These are phyloP conservation scores for Monotropa hypopitys DNA, from an alignment of 179 eudicot genomes.

Conservation along the genomic window DNA sequence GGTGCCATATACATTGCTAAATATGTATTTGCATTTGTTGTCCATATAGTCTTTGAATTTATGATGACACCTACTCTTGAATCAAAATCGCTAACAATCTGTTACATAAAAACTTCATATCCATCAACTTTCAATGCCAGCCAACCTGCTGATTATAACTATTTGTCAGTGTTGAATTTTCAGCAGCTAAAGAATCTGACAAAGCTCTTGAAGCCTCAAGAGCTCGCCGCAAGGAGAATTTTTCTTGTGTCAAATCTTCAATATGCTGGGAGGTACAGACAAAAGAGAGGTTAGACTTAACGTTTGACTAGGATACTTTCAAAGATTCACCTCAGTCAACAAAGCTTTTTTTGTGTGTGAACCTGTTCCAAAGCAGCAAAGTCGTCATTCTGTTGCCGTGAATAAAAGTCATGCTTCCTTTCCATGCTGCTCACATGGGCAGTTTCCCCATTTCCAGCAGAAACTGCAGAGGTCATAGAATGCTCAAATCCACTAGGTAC, in stretches of 20 bases:
- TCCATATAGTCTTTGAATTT: not conserved
- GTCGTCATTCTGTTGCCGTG: slow-evolving; percentile 64
- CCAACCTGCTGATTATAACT: slow-evolving; percentile 91
- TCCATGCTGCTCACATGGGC: slow-evolving; percentile 25
- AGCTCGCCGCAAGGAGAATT: slow-evolving; percentile 88
- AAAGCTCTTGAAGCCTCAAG: slow-evolving; percentile 75
- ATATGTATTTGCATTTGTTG: not conserved
- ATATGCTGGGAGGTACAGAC: slow-evolving; percentile 54
- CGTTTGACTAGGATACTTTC: not conserved
- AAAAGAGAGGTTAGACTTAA: not conserved
- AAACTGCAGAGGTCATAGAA: slow-evolving; percentile 11
- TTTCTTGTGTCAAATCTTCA: slow-evolving; percentile 95
- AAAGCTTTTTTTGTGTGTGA: not conserved
- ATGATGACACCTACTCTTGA: not conserved
- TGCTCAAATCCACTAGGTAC: slow-evolving; percentile 8
- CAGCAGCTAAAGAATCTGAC: slow-evolving; percentile 83
- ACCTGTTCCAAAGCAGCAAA: slow-evolving; percentile 99
- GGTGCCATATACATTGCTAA: not conserved
- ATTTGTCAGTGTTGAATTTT: slow-evolving; percentile 84
- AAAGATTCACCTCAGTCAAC: not conserved
- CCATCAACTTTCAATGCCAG: not conserved
- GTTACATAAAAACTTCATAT: not conserved
- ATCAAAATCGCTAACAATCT: not conserved
- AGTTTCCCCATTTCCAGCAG: slow-evolving; percentile 19
- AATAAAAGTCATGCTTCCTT: slow-evolving; percentile 28